Evolutionary conservation across 495 filamentous ascomycete species (phyloP), one percentile per base, ranked within the genome.

Genomic region (Lasiosphaeriaceae sp.): DNA sequence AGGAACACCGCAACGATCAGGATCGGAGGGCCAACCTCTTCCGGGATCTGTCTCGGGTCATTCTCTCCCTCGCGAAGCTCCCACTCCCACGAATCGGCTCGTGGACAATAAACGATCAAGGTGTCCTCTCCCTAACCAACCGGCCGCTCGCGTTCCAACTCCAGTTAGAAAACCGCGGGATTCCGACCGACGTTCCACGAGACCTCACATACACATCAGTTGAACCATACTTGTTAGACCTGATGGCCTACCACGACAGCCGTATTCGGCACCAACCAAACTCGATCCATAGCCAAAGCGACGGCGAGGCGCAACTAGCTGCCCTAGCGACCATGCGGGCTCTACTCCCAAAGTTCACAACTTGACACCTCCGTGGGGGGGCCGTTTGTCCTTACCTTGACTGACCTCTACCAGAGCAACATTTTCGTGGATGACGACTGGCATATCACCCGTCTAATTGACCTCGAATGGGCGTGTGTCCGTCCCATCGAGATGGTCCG

Each of bases 381-480:
- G n/a, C 52, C 52, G n/a, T 60, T 60, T 41, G 16, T 50, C 17
- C 35, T 60, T 23, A 46, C 44, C 31, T 35, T 48, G 23, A 55
- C 51, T 12, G 57, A 60, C 26, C 31, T 60, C 11, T 47, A 55
- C 52, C 35, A 35, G 20, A 55, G 60, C 31, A 70, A 67, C 34
- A 65, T 72, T 4, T 63, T 70, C 29, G 65, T 72, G 14, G 69
- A 72, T 24, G 39, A 60, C 20, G 39, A 60, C 37, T 60, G 52
- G 52, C 44, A 50, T 39, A 47, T 60, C 9, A 60, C 57, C 2
- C 14, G 52, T 9, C 41, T 60, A 2, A 55, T 60, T 37, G 52
- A 60, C 44, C 51, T 60, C 35, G 52, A 60, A 29, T 60, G 57
- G 52, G 48, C 52, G 23, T 68, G 59, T 44, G 59, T 59, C 1